These are phyloP conservation scores for Zygosaccharomyces pseudorouxii DNA, from an alignment of 805 yeast species.

Conservation along the genomic window DNA sequence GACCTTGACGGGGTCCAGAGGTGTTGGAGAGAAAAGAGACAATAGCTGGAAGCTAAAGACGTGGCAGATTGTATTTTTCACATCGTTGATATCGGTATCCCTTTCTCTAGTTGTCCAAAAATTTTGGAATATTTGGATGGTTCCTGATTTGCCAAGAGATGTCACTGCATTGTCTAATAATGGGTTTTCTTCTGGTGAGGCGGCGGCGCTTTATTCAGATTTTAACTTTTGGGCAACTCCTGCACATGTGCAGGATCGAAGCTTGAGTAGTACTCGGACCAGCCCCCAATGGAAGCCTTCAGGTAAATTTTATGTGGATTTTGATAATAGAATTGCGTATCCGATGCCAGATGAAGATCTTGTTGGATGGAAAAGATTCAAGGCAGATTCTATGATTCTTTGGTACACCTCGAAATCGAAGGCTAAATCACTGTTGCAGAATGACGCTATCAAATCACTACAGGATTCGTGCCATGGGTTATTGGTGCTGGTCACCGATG, in stretches of 20 bases:
- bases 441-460: conserved; percentile 1
- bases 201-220: conserved; percentile 11
- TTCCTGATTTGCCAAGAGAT: conserved; percentile 1
- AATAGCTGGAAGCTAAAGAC: conserved; percentile 7
- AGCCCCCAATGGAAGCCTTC: conserved; percentile 15
- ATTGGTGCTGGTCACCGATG: conserved; percentile 5
- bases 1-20: conserved; percentile 15
- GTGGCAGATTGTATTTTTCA: conserved; percentile 14
- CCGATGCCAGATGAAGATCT: conserved; percentile 15
- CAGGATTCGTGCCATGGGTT: background rate
- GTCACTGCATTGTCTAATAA: background rate
- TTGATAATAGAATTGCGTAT: conserved; percentile 22
- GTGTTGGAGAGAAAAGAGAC: background rate
- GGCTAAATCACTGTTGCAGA: background rate
- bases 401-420: conserved; percentile 16
- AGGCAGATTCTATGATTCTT: conserved; percentile 11
- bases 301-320: conserved; percentile 26
- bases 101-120: conserved; percentile 10
- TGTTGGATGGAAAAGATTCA: conserved; percentile 12
- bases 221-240: conserved; percentile 6
- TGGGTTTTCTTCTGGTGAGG: background rate
- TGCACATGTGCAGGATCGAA: background rate
- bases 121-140: conserved; percentile 5
- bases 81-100: conserved; percentile 14
- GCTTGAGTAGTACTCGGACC: background rate